Base-by-base conservation (phyloP, 305 asterid species). In the Lippia alba region DNA sequence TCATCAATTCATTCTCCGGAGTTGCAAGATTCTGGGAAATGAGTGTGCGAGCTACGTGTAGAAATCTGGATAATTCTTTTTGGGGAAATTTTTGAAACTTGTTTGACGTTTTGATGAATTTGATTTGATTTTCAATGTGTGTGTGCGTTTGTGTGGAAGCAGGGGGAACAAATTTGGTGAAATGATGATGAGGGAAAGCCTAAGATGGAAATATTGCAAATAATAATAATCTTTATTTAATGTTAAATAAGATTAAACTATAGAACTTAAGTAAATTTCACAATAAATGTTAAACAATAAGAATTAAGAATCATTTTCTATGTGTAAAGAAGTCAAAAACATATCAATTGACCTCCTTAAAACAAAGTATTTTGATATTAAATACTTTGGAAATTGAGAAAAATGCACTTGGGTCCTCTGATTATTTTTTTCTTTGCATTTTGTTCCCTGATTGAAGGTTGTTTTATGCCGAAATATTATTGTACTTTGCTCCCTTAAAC, bases 51-150 rank as follows among this genome's bases (percentile, higher is more conserved):
- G 41, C 49, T 62, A 77, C 66, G 76, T 61, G 74, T 16, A 64
- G 49, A 65, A 71, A 67, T 54, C 67, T 44, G 82, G 73, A 40
- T 16, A 20, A 58, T 49, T 58, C 39, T 58, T 12, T 45, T 12
- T 16, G 67, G 61, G 58, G 44, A 17, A 72, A 56, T 40, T 61
- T 77, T 72, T 78, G 75, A 80, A 74, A 1, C 56, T 74, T 64
- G 79, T 71, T 77, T 80, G 85, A 79, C 84, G 74, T 19, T 63
- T n/a, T 20, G 65, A 72, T 64, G 87, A 77, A 79, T 71, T 77
- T 77, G 69, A 66, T 78, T 81, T 72, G 77, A 73, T 78, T 71
- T 48, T 72, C 41, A 67, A 44, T 56, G 72, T 18, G 41, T 68
- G 72, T 67, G 46, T 58, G 9, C 32, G 66, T 64, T 60, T 56